Base-by-base conservation (phyloP, 2,329 filamentous ascomycete species). In the Penicillium sp. region DNA sequence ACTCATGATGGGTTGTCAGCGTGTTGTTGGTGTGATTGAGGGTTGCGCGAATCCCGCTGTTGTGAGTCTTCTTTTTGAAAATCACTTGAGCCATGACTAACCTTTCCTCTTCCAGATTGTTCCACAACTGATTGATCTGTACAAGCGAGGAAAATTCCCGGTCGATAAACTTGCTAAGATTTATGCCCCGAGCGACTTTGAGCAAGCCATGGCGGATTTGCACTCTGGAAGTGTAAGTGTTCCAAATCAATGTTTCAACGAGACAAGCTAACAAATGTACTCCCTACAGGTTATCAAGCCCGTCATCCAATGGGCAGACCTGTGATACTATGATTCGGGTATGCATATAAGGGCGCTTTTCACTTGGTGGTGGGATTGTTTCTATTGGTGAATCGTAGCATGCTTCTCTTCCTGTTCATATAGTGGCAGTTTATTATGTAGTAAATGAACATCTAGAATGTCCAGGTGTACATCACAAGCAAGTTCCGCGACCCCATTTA, bases 71-170 rank as follows among this genome's bases (percentile, higher is more conserved):
- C 15, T n/a, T 22, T 17, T 17, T 3, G 17, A 32, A 1, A 24
- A 13, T 29, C 10, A 24, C 13, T 22, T n/a, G 8, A 29, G 13
- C 19, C 33, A 17, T 29, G 24, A 31, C 34, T 34, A 35, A 49
- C 6, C 6, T 15, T 17, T 22, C 6, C 3, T 13, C 3, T 12
- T n/a, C 12, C 39, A 69, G 63, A 61, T 68, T 52, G 58, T 69
- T 22, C 67, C 67, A 0, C 50, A 62, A 32, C 49, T 69, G 13
- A 58, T 69, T 34, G 51, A 60, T 35, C 55, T 66, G 15, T 66
- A 69, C 34, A 58, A 56, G 17, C 50, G 61, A 34, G 67, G 66
- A 2, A 62, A 59, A 26, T 70, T 69, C 43, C 66, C 66, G 0
- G 53, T 70, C 12, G 65, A 69, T 17, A 67, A 57, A 39, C 53